Percentiles rank a stretch among this genome's conserved stretches.
Evolutionary conservation across 225 moss, liverwort and hornwort species (phyloP).

Genomic region (Polytrichum commune): DNA sequence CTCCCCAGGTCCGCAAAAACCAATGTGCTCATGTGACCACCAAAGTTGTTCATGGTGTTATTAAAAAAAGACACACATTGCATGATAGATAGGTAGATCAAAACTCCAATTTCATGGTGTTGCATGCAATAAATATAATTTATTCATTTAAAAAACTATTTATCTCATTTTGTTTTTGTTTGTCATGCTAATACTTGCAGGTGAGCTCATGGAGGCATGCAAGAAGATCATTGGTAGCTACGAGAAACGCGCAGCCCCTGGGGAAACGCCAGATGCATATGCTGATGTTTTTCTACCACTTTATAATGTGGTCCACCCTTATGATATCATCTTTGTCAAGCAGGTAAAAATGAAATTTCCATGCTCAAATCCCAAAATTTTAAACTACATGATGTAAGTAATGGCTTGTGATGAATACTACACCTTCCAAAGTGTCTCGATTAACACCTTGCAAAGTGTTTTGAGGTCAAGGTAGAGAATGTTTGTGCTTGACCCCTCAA

Average conservation of each 20-base stretch:
- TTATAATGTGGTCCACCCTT: constrained; percentile 74
- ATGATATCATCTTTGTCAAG: constrained; percentile 76
- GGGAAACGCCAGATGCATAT: constrained; percentile 70
- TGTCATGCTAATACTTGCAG: constrained; percentile 1
- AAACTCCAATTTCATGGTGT: background rate
- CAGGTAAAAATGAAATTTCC: constrained; percentile 32
- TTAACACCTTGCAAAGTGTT: no score
- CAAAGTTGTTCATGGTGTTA: no score
- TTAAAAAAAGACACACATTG: no score
- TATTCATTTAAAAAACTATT: background rate
- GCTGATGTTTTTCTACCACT: constrained; percentile 69
- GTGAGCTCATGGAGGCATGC: constrained; percentile 61
- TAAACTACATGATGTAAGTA: no score
- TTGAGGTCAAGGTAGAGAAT: no score
- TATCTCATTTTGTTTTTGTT: no score
- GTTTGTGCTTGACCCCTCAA: no score
- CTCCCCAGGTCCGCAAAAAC: constrained; percentile 26
- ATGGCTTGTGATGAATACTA: no score
- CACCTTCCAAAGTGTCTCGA: no score
- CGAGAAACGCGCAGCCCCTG: constrained; percentile 42
- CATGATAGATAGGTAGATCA: no score
- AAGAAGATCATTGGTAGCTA: constrained; percentile 67
- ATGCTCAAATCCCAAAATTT: no score
- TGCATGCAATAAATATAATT: background rate
- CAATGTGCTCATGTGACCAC: no score